Percentiles rank a stretch among this genome's conserved stretches.
Conservation (phyloP, 2,329 filamentous ascomycete genomes). For the Colletotrichum musicola region DNA sequence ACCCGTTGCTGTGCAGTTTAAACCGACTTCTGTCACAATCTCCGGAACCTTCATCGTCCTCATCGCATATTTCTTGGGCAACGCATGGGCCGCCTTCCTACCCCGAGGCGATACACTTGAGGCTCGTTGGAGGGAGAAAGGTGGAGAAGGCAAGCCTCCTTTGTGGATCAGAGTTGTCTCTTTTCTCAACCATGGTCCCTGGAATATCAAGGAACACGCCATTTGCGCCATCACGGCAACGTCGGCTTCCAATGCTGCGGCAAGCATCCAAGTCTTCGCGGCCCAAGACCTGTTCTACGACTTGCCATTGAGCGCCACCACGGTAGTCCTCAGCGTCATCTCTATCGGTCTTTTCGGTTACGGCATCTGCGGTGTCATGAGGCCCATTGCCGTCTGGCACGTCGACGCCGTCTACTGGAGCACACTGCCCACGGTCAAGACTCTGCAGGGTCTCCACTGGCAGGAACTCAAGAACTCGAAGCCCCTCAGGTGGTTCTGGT, state of each 20-base stretch:
- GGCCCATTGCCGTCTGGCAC: slow-evolving; percentile 67
- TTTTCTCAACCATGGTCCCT: slow-evolving; percentile 65
- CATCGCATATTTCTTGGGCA: slow-evolving; percentile 68
- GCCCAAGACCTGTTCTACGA: slow-evolving; percentile 66
- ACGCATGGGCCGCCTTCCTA: slow-evolving; percentile 58
- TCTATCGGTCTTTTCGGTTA: slow-evolving; percentile 69
- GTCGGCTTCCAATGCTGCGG: slow-evolving; percentile 62
- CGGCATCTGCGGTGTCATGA: slow-evolving; percentile 64
- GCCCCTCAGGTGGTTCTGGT: slow-evolving; percentile 66
- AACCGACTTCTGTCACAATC: slow-evolving; percentile 62
- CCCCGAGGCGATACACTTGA: slow-evolving; percentile 66
- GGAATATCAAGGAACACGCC: slow-evolving; percentile 68
- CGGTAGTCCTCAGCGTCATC: slow-evolving; percentile 62
- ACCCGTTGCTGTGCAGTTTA: slow-evolving; percentile 54
- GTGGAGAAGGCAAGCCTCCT: slow-evolving; percentile 56
- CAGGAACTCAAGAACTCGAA: slow-evolving; percentile 62
- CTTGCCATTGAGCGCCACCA: slow-evolving; percentile 57
- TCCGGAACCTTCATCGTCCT: slow-evolving; percentile 68
- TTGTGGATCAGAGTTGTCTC: slow-evolving; percentile 53
- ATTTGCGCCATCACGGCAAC: slow-evolving; percentile 67
- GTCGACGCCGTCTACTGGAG: slow-evolving; percentile 69
- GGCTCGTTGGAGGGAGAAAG: slow-evolving; percentile 58
- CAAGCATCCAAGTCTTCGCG: slow-evolving; percentile 57
- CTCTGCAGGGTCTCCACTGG: slow-evolving; percentile 67
- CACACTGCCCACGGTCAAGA: slow-evolving; percentile 64